A percentile compares a stretch with the other conserved stretches of the same genome.
Conservation (phyloP, 176 grass and related monocot species). For the Phoenix dactylifera region DNA sequence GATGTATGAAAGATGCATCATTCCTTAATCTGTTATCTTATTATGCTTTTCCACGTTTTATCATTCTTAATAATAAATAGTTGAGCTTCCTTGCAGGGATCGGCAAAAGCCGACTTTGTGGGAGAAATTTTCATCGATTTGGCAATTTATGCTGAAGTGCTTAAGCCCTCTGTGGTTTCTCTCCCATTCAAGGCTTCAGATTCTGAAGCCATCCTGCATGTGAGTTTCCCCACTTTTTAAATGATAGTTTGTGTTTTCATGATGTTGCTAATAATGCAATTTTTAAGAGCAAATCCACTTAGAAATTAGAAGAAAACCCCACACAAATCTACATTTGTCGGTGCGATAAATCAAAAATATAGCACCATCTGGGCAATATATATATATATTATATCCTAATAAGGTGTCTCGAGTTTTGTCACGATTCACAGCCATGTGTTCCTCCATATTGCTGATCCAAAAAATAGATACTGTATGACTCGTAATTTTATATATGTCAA, state of each 20-base stretch:
- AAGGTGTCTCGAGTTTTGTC: too few relatives aligned
- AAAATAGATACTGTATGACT: too few relatives aligned
- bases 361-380: too few relatives aligned
- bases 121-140: conserved; percentile 73
- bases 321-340: too few relatives aligned
- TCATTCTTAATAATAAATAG: too few relatives aligned
- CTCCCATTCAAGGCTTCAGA: conserved; percentile 61
- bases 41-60: too few relatives aligned
- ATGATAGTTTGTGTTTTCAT: neutral
- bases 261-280: neutral
- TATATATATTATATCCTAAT: too few relatives aligned
- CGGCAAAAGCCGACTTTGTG: conserved; percentile 65
- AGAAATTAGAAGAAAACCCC: too few relatives aligned
- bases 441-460: too few relatives aligned
- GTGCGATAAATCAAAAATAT: too few relatives aligned
- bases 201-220: conserved; percentile 69
- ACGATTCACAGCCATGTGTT: too few relatives aligned
- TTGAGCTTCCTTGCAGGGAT: conserved; percentile 32
- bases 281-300: neutral
- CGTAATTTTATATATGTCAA: too few relatives aligned
- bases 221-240: conserved; percentile 32
- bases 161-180: conserved; percentile 55
- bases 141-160: conserved; percentile 66
- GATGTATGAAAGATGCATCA: conserved; percentile 32
- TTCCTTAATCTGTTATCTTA: neutral